A percentile compares a stretch with the other conserved stretches of the same genome.
These are phyloP conservation scores for Hemisphaericaspora xylanilytica DNA, from an alignment of 1,139 yeast genomes.

Conservation along the genomic window DNA sequence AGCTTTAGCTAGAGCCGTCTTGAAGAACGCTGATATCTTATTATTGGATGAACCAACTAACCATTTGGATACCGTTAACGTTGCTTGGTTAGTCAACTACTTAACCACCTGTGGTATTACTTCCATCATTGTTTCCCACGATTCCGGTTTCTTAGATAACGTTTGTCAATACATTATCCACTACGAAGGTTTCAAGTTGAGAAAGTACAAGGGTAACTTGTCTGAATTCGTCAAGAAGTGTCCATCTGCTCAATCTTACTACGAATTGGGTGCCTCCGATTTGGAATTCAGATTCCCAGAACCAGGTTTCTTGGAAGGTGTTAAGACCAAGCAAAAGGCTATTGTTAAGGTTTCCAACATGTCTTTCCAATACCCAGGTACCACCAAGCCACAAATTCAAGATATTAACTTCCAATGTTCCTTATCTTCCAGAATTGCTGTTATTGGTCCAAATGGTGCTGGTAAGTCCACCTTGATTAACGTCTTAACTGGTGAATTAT, in stretches of 20 bases:
- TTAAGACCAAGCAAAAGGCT: constrained; percentile 99
- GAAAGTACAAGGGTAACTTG: constrained; percentile 99
- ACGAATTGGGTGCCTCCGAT: constrained; percentile 97
- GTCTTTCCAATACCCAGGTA: constrained; percentile 99
- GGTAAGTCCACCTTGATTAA: constrained; percentile 99
- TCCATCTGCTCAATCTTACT: constrained; percentile 98
- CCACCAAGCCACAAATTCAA: constrained; percentile 86
- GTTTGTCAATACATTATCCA: constrained; percentile 98
- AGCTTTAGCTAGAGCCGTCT: constrained; percentile 97
- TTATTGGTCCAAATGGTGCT: constrained; percentile 99
- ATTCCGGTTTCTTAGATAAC: constrained; percentile 98
- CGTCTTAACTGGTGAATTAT: constrained; percentile 98
- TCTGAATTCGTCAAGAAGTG: constrained; percentile 98
- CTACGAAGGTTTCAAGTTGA: constrained; percentile 99
- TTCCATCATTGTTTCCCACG: constrained; percentile 94
- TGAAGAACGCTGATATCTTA: constrained; percentile 94
- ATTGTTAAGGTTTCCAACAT: constrained; percentile 95
- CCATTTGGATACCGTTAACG: constrained; percentile 93
- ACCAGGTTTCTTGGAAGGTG: constrained; percentile 99
- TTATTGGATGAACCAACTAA: constrained; percentile 97
- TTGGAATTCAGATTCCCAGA: constrained; percentile 96
- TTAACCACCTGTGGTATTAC: constrained; percentile 82
- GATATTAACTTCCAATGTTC: constrained; percentile 98
- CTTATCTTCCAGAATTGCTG: constrained; percentile 98
- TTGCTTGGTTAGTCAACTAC: constrained; percentile 90